These are phyloP conservation scores for Pleodorina starrii DNA, from an alignment of 139 green algal genomes.

Conservation along the genomic window DNA sequence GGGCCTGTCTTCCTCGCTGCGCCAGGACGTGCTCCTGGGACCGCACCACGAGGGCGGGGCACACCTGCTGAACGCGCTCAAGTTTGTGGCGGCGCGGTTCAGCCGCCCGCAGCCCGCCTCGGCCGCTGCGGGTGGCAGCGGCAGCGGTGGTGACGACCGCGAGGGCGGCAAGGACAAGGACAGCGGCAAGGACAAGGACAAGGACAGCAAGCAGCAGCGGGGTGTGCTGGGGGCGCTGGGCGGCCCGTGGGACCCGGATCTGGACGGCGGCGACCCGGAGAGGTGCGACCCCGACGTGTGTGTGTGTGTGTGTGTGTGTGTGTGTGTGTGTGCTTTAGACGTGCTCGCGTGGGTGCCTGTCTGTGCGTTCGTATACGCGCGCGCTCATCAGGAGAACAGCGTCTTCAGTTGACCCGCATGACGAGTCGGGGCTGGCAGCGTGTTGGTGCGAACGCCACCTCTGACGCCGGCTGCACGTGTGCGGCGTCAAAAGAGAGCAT, in stretches of 20 bases:
- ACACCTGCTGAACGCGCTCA: constrained; percentile 66
- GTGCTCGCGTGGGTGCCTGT: too few species aligned
- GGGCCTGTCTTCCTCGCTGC: constrained; percentile 61
- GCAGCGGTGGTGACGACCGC: constrained; percentile 3
- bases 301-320: too few species aligned
- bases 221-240: constrained; percentile 77
- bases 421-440: too few species aligned
- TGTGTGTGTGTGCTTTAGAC: too few species aligned
- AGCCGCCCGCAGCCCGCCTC: neutral
- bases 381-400: too few species aligned
- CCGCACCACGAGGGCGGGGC: constrained; percentile 49
- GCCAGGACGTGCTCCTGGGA: constrained; percentile 58
- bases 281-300: neutral
- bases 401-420: too few species aligned
- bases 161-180: neutral
- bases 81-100: constrained; percentile 71
- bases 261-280: constrained; percentile 72
- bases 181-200: constrained; percentile 12
- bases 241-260: constrained; percentile 68
- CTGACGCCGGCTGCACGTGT: too few species aligned
- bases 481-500: too few species aligned
- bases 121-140: constrained; percentile 8
- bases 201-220: neutral
- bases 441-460: too few species aligned
- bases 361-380: too few species aligned